Base-by-base conservation (phyloP, 192 early-diverging fungal genomes). In the Phycomyces blakesleeanus region DNA sequence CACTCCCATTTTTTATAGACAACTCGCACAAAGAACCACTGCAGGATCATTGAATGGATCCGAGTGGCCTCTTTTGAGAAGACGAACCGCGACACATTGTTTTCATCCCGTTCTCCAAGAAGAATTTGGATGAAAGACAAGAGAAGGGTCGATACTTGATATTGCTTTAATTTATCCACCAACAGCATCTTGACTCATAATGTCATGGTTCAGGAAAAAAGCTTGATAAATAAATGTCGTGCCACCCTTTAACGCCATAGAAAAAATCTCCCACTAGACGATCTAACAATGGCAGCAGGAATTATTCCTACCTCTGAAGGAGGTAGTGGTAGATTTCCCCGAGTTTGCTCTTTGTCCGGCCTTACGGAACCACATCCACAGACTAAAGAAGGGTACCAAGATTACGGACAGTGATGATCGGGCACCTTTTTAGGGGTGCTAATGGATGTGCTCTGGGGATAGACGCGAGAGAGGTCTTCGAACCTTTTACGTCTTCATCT, bases 281-380 rank as follows among this genome's bases (percentile, higher is more conserved):
- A 38, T 51, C 60, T 70, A 61, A 61, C 20, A 66, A 54, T 61
- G 22, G 27, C 34, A 51, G 29, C 29, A 7, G 29, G 29, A 34
- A 34, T 2, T 34, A 5, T 34, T 34, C 3, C 29, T 34, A 34
- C 29, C 29, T 34, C 29, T 34, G 29, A 34, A 34, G 29, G 29
- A 34, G 29, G 29, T 34, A 34, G 29, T 34, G 29, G 29, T 34
- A 34, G 29, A 34, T 34, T 34, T 34, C 29, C 29, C 52, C 25
- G 11, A 50, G n/a, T 42, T 70, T 66, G 15, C 57, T 75, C 53
- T 75, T 27, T 75, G 73, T 75, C 56, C 63, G 73, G 73, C 73
- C 73, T 75, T 75, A 75, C 73, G 51, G 22, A 53, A 55, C 57
- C 52, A 52, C 22, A 53, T 54, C 58, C 57, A 64, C 21, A 54